Evolutionary conservation across 2,329 filamentous ascomycete genomes (phyloP), one percentile per base, ranked within the genome.

Genomic region (Pyricularia sp.): DNA sequence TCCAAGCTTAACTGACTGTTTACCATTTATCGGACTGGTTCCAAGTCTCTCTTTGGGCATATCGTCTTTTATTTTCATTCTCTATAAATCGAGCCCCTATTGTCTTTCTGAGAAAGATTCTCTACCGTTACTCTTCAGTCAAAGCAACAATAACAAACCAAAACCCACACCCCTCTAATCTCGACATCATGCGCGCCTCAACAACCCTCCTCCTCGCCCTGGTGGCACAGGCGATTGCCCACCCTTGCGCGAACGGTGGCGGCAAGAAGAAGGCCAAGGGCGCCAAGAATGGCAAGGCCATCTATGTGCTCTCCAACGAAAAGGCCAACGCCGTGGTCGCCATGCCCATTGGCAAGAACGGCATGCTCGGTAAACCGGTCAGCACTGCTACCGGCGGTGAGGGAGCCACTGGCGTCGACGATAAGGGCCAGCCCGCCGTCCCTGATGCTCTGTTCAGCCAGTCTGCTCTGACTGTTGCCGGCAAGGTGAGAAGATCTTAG

Each of bases 241-340:
- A 11, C 64, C 58, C 64, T 33, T 64, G 63, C 14, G 11, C 58
- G 11, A n/a, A 2, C 58, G 63, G 63, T 28, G 63, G 31, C 31
- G 31, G 31, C 31, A n/a, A n/a, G n/a, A n/a, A n/a, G n/a, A n/a
- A n/a, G n/a, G n/a, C n/a, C n/a, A n/a, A n/a, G n/a, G n/a, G n/a
- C n/a, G 17, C 20, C 4, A n/a, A 28, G 14, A 72, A 72, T 12
- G 75, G 72, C 28, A 84, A 83, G 73, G 85, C 85, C 0, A 73
- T 88, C 23, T 89, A 89, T 75, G 76, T 88, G 68, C 76, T 87
- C 58, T 86, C 82, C 50, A 90, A 89, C 72, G 79, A 84, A 2
- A 71, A 80, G 0, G 70, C 73, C 11, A 86, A 88, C 68, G 74
- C 79, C 0, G 79, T 88, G 1, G 78, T 86, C 1, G 81, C 85